A percentile compares a stretch with the other conserved stretches of the same genome.
Conservation (phyloP, 495 filamentous ascomycete genomes). For the Astrothelium macrocarpum region DNA sequence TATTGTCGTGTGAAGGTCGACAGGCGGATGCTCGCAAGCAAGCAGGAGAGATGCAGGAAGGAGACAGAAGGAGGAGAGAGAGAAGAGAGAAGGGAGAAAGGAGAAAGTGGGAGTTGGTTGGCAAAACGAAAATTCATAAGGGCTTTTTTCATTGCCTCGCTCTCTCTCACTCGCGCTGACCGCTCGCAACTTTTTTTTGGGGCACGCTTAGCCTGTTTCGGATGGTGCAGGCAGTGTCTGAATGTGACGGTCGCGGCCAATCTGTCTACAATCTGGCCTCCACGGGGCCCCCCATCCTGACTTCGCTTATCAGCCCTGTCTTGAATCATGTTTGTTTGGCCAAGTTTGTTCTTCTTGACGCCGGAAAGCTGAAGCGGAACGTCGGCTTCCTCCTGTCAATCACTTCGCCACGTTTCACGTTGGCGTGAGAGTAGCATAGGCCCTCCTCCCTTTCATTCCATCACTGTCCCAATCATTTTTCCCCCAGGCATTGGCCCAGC, state of each 20-base stretch:
- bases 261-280: too few relatives aligned
- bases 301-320: constrained; percentile 1
- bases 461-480: neutral
- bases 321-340: too few relatives aligned
- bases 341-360: neutral
- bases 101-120: neutral
- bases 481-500: neutral
- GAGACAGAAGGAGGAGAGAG: neutral
- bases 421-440: neutral
- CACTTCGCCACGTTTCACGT: neutral
- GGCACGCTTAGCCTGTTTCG: neutral
- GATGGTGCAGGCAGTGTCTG: neutral
- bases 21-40: neutral
- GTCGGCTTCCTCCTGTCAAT: neutral
- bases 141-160: neutral
- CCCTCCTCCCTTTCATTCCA: neutral
- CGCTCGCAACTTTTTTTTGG: constrained; percentile 6
- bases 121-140: neutral
- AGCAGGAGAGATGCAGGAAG: neutral
- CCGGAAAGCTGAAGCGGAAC: neutral
- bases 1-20: neutral
- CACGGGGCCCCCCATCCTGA: too few relatives aligned
- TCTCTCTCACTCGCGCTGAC: constrained; percentile 2
- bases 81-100: neutral
- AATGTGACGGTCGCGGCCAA: neutral